A percentile compares a stretch with the other conserved stretches of the same genome.
Evolutionary conservation across 345 rosid genomes (phyloP).

Genomic region (Bruguiera sexangula): DNA sequence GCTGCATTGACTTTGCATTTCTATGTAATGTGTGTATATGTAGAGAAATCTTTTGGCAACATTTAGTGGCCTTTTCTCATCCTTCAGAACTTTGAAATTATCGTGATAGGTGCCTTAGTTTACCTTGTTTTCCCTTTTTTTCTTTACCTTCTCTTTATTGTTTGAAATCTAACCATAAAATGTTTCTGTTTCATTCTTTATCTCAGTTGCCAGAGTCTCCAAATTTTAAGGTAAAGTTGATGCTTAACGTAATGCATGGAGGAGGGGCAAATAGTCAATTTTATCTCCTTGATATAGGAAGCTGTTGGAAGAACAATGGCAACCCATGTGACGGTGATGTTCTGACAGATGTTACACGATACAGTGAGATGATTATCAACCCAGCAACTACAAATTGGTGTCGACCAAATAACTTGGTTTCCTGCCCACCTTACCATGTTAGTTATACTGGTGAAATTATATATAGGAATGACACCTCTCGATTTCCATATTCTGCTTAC

Average conservation of each 20-base stretch:
- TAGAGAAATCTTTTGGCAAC: too few species aligned
- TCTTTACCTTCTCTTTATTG: background rate
- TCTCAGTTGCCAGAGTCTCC: constrained; percentile 29
- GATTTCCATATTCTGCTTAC: constrained; percentile 27
- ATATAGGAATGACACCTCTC: constrained; percentile 20
- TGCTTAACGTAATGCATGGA: constrained; percentile 16
- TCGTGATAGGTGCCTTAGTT: background rate
- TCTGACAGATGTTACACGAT: constrained; percentile 29
- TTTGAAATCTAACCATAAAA: background rate
- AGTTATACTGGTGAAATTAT: constrained; percentile 17
- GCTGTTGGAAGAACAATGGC: constrained; percentile 34
- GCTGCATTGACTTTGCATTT: background rate
- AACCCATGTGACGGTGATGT: constrained; percentile 31
- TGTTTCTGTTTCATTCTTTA: background rate
- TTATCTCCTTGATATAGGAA: constrained; percentile 28
- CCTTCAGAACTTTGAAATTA: background rate
- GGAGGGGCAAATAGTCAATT: constrained; percentile 29
- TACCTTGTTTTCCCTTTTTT: background rate
- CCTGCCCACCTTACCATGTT: constrained; percentile 31
- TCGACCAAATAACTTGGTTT: constrained; percentile 19
- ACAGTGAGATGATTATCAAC: constrained; percentile 31
- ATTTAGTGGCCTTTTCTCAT: background rate
- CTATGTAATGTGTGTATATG: too few species aligned
- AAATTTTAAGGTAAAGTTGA: constrained; percentile 26
- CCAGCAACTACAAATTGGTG: constrained; percentile 27